Base-by-base conservation (phyloP, 257 asterid genomes). In the Solanum commersonii region DNA sequence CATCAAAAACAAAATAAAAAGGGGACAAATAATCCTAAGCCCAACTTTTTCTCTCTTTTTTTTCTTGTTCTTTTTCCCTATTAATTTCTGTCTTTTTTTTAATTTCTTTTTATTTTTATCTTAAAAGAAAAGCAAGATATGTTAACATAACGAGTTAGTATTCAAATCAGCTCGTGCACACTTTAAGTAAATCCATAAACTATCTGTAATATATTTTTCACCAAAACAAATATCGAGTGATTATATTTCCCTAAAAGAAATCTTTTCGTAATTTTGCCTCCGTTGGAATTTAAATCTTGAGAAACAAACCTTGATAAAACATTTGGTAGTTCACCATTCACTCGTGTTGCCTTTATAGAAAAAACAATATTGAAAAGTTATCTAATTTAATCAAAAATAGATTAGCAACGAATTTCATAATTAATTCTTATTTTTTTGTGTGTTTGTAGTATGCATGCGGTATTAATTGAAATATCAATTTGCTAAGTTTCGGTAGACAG, bases 141-240 rank as follows among this genome's bases (percentile, higher is more conserved):
- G 10, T 35, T 73, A 34, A 20, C 16, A 20, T 73, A 25, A 73
- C 0, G 4, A 12, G 20, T 67, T n/a, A 10, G 34, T 12, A 67
- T 67, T 12, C 20, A 3, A 0, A 4, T 70, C 77, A 6, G 10
- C 0, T 70, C 2, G 2, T 14, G 10, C 77, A 8, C 0, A 70
- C 9, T 4, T 29, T 8, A 16, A 27, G 0, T 70, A 68, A 72
- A 18, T 18, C 3, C 0, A 71, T 4, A 31, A 31, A 0, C 0
- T 71, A 71, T 25, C 2, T 29, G 1, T 1, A 0, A 59, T 59
- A 59, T 29, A 15, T 8, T 18, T 14, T 5, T 18, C n/a, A 70
- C 3, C 3, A 7, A 15, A 10, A 70, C 77, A 70, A 31, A 11
- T 31, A 31, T 4, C 3, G 3, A 16, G 12, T 31, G 0, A 31